Evolutionary conservation across 768 basidiomycete genomes (phyloP).

Genomic region (Agaricus blazei): DNA sequence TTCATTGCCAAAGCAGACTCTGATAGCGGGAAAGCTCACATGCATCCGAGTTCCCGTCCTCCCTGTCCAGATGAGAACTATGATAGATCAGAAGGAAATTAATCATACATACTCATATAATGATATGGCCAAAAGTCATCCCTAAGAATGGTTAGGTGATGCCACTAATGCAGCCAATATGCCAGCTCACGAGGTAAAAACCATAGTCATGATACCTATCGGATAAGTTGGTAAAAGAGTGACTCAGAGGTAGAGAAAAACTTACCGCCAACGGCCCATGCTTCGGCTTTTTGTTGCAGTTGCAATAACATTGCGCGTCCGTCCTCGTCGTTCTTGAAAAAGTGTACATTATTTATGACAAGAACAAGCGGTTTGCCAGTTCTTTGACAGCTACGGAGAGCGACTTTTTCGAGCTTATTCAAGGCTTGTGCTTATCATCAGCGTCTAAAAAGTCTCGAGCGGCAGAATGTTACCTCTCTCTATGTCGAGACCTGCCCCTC

Average conservation of each 20-base stretch:
- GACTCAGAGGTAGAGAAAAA: slow-evolving; percentile 2
- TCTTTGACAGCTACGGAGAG: slow-evolving; percentile 52
- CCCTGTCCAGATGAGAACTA: background rate
- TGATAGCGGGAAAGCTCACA: slow-evolving; percentile 26
- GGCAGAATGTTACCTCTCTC: slow-evolving; percentile 52
- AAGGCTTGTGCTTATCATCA: slow-evolving; percentile 37
- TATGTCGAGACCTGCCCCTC: slow-evolving; percentile 76
- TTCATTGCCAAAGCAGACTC: background rate
- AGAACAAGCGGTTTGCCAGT: slow-evolving; percentile 70
- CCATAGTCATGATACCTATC: slow-evolving; percentile 68
- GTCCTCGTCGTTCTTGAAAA: slow-evolving; percentile 71
- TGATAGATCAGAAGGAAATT: background rate
- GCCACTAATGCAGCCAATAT: background rate
- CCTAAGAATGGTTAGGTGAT: background rate
- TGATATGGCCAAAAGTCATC: slow-evolving; percentile 3
- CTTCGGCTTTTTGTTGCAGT: slow-evolving; percentile 80
- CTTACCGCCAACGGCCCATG: slow-evolving; percentile 78
- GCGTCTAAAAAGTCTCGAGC: background rate
- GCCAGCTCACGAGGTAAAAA: slow-evolving; percentile 62
- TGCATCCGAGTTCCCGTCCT: slow-evolving; percentile 42
- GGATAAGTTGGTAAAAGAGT: background rate
- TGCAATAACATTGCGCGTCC: slow-evolving; percentile 79
- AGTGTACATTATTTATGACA: slow-evolving; percentile 76
- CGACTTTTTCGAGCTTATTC: slow-evolving; percentile 85
- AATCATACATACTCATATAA: background rate